Base-by-base conservation (phyloP, 768 basidiomycete species). In the Strobilomyces dryophilus region DNA sequence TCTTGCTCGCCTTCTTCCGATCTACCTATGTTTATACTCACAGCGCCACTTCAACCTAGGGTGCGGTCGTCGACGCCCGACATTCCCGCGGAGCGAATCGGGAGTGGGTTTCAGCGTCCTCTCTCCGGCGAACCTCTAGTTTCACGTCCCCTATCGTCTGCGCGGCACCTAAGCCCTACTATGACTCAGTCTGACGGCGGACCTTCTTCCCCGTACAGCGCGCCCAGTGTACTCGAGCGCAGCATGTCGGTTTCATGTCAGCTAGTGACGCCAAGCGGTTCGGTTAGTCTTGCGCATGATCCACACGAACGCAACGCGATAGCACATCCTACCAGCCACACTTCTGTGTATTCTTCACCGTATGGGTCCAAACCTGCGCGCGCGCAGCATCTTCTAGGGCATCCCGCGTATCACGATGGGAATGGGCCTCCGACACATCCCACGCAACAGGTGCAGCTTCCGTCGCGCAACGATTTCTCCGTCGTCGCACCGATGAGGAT, bases 271-370 rank as follows among this genome's bases (percentile, higher is more conserved):
- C 90, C 86, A 52, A 87, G 86, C 27, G 91, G 87, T 53, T 76
- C 76, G n/a, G 77, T 91, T 4, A 92, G 94, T 4, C 95, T 95
- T 54, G 79, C 83, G 3, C 74, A 95, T 3, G 92, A 91, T 58
- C 84, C 86, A 0, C 80, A 75, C 52, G 94, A 93, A 8, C 79
- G 84, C 14, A 93, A 95, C 68, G 78, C 80, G 37, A 83, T 93
- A 82, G 58, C 80, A 73, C 0, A 8, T 8, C 31, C 11, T 12
- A 31, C 29, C 1, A 58, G 55, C 3, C 57, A 52, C 12, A 24
- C 49, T 5, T 5, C 42, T 4, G 7, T 20, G 31, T 62, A 63
- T 24, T 67, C 57, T 41, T 15, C 49, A 11, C 59, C 50, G 8
- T 37, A 52, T 0, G 49, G 37, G 6, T 45, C 40, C 4, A 45